These are phyloP conservation scores for Selaginella tamariscina DNA, from an alignment of 75 land plant species.

Conservation along the genomic window DNA sequence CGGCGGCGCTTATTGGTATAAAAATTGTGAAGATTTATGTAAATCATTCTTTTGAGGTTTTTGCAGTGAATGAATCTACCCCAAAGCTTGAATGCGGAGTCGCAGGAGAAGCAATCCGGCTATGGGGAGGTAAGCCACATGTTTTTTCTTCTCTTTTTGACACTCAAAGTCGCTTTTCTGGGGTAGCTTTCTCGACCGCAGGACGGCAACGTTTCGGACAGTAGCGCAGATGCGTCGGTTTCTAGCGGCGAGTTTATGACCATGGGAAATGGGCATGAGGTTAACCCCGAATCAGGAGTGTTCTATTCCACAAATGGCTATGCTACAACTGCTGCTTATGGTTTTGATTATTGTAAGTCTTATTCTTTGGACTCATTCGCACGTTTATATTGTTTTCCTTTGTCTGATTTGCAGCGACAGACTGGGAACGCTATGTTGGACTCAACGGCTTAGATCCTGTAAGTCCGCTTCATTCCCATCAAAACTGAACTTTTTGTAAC, in stretches of 20 bases:
- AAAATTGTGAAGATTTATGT: no score
- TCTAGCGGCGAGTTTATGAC: conserved; percentile 20
- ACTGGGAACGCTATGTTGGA: background rate
- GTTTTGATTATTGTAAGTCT: conserved; percentile 13
- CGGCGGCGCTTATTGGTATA: no score
- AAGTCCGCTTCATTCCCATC: background rate
- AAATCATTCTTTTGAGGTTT: no score
- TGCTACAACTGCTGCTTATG: conserved; percentile 4
- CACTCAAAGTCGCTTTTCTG: no score
- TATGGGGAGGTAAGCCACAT: no score
- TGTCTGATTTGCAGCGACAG: background rate
- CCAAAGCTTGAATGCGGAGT: no score
- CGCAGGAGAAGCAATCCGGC: no score
- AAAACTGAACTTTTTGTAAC: background rate
- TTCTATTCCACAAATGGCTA: conserved; percentile 50
- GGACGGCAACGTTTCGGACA: conserved; percentile 18
- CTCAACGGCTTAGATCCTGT: background rate
- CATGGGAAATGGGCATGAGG: conserved; percentile 15
- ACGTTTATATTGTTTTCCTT: background rate
- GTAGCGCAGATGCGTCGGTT: conserved; percentile 21
- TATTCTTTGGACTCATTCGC: background rate
- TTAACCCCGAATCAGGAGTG: conserved; percentile 26
- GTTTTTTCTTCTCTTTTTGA: no score
- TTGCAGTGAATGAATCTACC: no score
- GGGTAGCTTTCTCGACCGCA: conserved; percentile 21